Evolutionary conservation across 176 grass and related monocot species (phyloP), one percentile per base, ranked within the genome.

Genomic region (Triticum aestivum): DNA sequence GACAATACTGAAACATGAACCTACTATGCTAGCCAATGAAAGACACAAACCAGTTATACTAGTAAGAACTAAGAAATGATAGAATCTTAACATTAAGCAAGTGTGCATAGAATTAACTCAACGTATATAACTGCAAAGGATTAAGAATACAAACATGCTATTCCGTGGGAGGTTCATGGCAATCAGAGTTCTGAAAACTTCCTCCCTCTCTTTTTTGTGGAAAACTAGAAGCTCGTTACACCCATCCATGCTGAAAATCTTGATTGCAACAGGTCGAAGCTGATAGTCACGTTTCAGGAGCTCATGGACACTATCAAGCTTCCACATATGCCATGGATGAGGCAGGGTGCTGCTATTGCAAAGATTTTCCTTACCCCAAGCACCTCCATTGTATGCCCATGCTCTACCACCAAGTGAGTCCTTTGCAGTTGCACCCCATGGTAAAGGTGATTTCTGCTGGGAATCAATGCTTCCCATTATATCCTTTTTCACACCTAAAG

Each of bases 301-400:
- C 84, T 99, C 94, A 84, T 96, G 92, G 68, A 99, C 94, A 76
- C 97, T 97, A 89, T 99, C 97, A 67, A 99, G 87, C 80, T 99
- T 99, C 97, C 97, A 99, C 94, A 96, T 99, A 88, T 99, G 94
- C 97, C 97, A 99, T 38, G 92, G 92, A 84, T 99, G 97, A 65
- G 92, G 94, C 73, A 99, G 82, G 78, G 93, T 94, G 73, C 92
- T 88, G 75, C 90, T 97, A 52, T 87, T 91, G 85, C 90, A 94
- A 89, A 94, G 38, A 59, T 94, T 97, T 88, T 99, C 97, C 77
- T 99, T 99, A 58, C 97, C 94, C 97, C 97, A 97, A 88, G 94
- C 97, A 91, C 97, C 97, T 84, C 97, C 94, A 72, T 96, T 90
- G 41, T 94, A 99, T 85, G 94, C 94, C 97, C 97, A 99, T 77